A percentile compares a stretch with the other conserved stretches of the same genome.
These are phyloP conservation scores for Anthoceros angustus DNA, from an alignment of 225 moss, liverwort and hornwort genomes.

Conservation along the genomic window DNA sequence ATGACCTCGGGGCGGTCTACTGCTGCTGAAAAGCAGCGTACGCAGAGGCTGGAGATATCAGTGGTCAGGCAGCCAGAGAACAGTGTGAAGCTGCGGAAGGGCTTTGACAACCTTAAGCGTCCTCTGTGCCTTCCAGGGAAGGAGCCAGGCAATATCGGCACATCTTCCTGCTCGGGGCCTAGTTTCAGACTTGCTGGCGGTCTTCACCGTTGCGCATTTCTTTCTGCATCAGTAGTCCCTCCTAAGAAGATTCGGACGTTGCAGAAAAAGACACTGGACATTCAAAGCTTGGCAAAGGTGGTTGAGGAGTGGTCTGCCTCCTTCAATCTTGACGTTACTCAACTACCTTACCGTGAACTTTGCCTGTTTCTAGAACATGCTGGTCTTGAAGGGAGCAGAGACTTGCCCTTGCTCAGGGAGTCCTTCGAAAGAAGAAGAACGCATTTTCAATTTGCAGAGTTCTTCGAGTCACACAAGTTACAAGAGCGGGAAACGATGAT, in stretches of 20 bases:
- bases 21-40: not conserved
- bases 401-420: not conserved
- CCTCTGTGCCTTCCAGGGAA: not conserved
- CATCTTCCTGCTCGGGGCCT: not conserved
- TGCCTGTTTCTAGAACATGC: not conserved
- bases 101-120: not conserved
- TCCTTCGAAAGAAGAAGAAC: not conserved
- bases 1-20: not conserved
- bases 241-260: not conserved
- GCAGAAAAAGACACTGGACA: not conserved
- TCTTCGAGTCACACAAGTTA: too few species aligned
- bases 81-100: not conserved
- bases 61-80: not conserved
- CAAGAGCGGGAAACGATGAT: too few species aligned
- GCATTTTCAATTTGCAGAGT: too few species aligned
- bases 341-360: not conserved
- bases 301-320: not conserved
- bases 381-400: not conserved
- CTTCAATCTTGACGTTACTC: constrained; percentile 10
- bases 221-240: constrained; percentile 7
- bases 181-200: constrained; percentile 17
- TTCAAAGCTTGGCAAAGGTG: not conserved
- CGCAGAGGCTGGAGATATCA: not conserved
- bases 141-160: not conserved
- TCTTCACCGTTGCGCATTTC: constrained; percentile 13